phyloP scores from a whole-genome alignment of 345 rosid genomes.

The Linum tenue region DNA sequence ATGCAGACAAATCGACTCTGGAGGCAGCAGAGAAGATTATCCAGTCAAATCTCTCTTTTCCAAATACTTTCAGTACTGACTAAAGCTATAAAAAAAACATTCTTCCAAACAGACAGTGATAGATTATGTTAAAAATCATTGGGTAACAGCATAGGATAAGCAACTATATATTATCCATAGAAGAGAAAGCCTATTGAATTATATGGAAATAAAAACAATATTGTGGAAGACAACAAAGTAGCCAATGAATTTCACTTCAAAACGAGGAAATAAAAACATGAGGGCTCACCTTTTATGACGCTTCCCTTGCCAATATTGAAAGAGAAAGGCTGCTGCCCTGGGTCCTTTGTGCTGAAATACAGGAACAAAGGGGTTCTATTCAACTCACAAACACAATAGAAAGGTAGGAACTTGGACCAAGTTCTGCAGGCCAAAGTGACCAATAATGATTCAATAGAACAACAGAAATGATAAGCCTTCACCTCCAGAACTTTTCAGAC shows the following conservation, averaged over 20 bases:
- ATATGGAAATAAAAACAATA: neutral
- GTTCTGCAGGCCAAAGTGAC: neutral
- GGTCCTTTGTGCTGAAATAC: conserved; percentile 68
- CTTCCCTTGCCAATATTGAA: conserved; percentile 76
- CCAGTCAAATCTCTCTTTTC: too few species aligned
- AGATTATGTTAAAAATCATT: too few species aligned
- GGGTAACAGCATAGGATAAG: neutral
- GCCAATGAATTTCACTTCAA: neutral
- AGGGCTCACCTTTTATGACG: conserved; percentile 59
- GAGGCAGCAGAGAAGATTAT: too few species aligned
- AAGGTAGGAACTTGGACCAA: neutral
- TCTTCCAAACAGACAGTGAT: too few species aligned
- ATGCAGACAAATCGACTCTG: neutral
- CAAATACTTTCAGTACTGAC: too few species aligned
- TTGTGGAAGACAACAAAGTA: neutral
- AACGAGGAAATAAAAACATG: too few species aligned
- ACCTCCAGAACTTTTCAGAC: conserved; percentile 91
- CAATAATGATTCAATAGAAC: neutral
- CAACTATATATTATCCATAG: neutral
- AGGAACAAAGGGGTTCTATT: conserved; percentile 11
- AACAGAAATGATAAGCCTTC: conserved; percentile 4
- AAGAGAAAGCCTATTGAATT: neutral
- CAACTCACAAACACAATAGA: neutral
- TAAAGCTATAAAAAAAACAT: too few species aligned
- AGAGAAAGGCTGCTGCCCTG: conserved; percentile 68